A percentile compares a stretch with the other conserved stretches of the same genome.
phyloP scores from a whole-genome alignment of 805 yeast genomes.

The Metschnikowia colocasiae region DNA sequence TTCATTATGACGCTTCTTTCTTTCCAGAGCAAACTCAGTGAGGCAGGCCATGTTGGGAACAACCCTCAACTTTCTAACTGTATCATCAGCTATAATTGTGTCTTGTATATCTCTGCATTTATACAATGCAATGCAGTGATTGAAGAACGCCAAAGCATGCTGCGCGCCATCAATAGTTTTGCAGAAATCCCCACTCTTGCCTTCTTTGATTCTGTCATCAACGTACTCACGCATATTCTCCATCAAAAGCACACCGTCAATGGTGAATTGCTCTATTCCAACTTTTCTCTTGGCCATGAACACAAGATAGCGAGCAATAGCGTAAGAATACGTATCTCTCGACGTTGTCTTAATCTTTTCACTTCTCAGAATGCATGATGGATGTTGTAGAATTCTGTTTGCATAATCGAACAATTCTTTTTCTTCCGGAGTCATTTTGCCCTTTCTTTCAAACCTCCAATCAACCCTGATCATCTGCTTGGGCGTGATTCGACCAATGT shows the following conservation, averaged over 20 bases:
- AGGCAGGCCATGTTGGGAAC: not conserved
- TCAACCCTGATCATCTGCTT: not conserved
- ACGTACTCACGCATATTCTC: not conserved
- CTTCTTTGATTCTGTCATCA: not conserved
- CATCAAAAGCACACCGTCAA: conserved; percentile 1
- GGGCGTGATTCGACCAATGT: not conserved
- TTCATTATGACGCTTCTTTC: not conserved
- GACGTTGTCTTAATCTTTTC: not conserved
- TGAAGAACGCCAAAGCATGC: conserved; percentile 1
- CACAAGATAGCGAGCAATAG: conserved; percentile 3
- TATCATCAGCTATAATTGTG: not conserved
- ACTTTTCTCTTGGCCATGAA: conserved; percentile 1
- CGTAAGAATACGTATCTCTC: conserved; percentile 1
- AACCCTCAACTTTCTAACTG: not conserved
- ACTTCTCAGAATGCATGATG: not conserved
- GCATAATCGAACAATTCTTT: not conserved
- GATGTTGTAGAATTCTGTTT: not conserved
- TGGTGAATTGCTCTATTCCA: not conserved
- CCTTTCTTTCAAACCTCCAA: not conserved
- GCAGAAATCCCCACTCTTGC: not conserved
- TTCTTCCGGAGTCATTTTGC: not conserved
- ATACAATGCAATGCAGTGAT: not conserved
- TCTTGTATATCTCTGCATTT: not conserved
- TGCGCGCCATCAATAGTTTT: not conserved
- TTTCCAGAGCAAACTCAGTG: not conserved